A percentile compares a stretch with the other conserved stretches of the same genome.
Conservation (phyloP, 2,329 filamentous ascomycete species). For the Blastomyces emzantsi region DNA sequence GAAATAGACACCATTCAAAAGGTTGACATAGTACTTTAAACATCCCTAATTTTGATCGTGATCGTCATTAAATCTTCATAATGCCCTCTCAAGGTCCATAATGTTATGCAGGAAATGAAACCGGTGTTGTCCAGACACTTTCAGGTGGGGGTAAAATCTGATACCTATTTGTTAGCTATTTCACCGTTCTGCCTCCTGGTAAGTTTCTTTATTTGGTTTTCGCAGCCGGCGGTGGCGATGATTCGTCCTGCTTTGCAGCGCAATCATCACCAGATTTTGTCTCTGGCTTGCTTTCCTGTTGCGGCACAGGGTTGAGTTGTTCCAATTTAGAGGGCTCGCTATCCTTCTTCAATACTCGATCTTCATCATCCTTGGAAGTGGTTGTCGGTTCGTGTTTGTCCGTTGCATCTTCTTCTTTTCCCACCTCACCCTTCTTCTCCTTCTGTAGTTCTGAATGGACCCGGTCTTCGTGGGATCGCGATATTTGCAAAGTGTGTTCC, state of each 20-base stretch:
- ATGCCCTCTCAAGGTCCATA: background rate
- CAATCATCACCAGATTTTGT: background rate
- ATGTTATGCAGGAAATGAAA: background rate
- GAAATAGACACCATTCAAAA: background rate
- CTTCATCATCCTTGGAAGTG: background rate
- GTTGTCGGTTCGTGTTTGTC: background rate
- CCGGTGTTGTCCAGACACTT: background rate
- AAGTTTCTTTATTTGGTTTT: background rate
- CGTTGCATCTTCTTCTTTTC: background rate
- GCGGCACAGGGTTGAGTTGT: background rate
- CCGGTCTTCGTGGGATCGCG: conserved; percentile 38
- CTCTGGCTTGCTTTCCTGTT: background rate
- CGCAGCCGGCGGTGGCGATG: background rate
- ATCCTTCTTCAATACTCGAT: background rate
- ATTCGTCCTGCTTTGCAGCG: background rate
- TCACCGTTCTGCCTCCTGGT: background rate
- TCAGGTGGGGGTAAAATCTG: background rate
- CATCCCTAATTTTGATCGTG: background rate
- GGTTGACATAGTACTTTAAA: background rate
- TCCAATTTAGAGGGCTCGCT: background rate
- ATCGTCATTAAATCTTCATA: background rate
- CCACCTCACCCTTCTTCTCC: conserved; percentile 1
- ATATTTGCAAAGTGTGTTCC: conserved; percentile 46
- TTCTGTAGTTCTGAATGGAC: conserved; percentile 25
- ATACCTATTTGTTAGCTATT: background rate